Base-by-base conservation (phyloP, 768 basidiomycete species). In the Termitomyces titanicus region DNA sequence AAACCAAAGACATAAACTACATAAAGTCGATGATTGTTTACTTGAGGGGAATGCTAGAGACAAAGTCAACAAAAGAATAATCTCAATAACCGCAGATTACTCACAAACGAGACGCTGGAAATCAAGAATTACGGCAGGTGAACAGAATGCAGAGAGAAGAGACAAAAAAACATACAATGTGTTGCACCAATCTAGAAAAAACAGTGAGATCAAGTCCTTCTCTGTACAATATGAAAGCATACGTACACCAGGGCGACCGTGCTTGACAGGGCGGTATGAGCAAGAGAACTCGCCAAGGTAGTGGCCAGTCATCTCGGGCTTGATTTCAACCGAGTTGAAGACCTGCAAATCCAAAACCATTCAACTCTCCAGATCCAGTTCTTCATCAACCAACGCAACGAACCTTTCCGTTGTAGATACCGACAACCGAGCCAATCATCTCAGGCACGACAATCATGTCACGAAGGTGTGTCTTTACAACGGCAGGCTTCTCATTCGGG, bases 391-490 rank as follows among this genome's bases (percentile, higher is more conserved):
- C 20, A 31, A 25, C 17, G 4, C 20, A 48, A 71, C 74, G 58
- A 68, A 92, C 90, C 84, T 96, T 96, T 69, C 94, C 94, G 70
- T 94, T 96, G 86, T 99, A 98, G 71, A 98, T 96, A 60, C 97
- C 97, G 61, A 98, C 86, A 63, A 98, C 92, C 67, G 86, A 89
- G 59, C 97, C 97, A 74, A 99, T 98, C 97, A 99, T 98, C 81
- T 99, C 97, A 47, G 97, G 97, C 57, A 99, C 97, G 75, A 99
- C 88, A 75, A 98, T 96, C 97, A 99, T 98, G 78, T 98, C 88
- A 68, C 97, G 93, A 65, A 99, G 82, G 76, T 99, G 97, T 55
- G 97, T 99, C 84, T 98, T 99, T 69, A 99, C 96, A 64, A 94
- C 91, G 50, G 93, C 83, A 56, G 97, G 97, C 82, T 99, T 98